Evolutionary conservation across 2,329 filamentous ascomycete genomes (phyloP).

Genomic region (Grosmannia clavigera): DNA sequence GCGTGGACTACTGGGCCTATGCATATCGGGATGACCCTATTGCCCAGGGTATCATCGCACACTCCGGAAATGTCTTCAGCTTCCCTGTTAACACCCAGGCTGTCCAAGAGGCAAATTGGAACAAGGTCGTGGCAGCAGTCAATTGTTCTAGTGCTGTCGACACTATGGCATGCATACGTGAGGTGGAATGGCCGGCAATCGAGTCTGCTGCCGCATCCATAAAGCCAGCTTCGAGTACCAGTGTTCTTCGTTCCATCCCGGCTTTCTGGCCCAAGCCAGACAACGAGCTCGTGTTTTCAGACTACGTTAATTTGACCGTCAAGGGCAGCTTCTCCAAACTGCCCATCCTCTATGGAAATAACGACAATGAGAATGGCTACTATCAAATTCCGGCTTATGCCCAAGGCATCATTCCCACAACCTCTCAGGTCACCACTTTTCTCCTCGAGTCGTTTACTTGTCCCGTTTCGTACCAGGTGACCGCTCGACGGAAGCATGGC

Average conservation of each 20-base stretch:
- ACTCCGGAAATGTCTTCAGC: slow-evolving; percentile 33
- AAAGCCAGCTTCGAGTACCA: slow-evolving; percentile 19
- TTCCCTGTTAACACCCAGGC: slow-evolving; percentile 27
- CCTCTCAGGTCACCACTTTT: slow-evolving; percentile 24
- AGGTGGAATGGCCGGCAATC: slow-evolving; percentile 22
- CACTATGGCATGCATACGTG: slow-evolving; percentile 25
- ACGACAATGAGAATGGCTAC: slow-evolving; percentile 33
- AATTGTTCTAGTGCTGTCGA: slow-evolving; percentile 22
- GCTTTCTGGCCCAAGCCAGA: slow-evolving; percentile 31
- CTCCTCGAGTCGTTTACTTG: slow-evolving; percentile 34
- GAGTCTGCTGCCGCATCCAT: slow-evolving; percentile 24
- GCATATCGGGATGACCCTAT: slow-evolving; percentile 37
- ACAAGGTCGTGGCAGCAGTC: slow-evolving; percentile 24
- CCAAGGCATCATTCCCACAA: slow-evolving; percentile 24
- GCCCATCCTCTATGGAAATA: slow-evolving; percentile 30
- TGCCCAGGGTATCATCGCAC: slow-evolving; percentile 30
- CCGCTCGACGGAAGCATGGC: slow-evolving; percentile 19
- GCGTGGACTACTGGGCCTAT: slow-evolving; percentile 34
- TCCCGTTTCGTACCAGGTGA: slow-evolving; percentile 26
- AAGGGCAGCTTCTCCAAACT: slow-evolving; percentile 25
- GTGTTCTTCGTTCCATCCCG: slow-evolving; percentile 23
- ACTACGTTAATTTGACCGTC: slow-evolving; percentile 23
- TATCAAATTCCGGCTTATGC: slow-evolving; percentile 31
- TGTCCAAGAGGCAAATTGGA: slow-evolving; percentile 27
- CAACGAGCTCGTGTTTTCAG: slow-evolving; percentile 25